Conservation (phyloP, 257 asterid genomes). For the Dorcoceras hygrometricum region DNA sequence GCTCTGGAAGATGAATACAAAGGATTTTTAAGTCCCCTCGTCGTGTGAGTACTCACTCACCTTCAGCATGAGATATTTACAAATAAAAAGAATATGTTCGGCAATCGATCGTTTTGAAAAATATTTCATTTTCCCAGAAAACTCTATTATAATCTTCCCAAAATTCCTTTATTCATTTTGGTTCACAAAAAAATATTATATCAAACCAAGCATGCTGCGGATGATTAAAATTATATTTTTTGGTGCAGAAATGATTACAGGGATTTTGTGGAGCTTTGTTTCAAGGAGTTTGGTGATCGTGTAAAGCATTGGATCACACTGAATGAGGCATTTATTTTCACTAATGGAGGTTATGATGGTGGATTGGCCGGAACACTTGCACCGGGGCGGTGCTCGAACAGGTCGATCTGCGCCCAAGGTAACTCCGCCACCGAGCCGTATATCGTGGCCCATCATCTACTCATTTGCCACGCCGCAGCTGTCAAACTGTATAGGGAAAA, state of each 20-base stretch:
- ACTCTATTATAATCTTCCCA: no score
- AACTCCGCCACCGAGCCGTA: conserved; percentile 41
- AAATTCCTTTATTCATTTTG: no score
- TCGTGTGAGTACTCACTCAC: no score
- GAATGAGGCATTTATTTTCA: conserved; percentile 35
- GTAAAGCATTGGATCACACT: conserved; percentile 41
- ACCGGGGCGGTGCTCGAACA: background rate
- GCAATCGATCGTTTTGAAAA: no score
- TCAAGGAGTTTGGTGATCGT: conserved; percentile 43
- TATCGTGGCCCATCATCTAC: conserved; percentile 41
- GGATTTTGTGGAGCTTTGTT: conserved; percentile 38
- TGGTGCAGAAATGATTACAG: conserved; percentile 30
- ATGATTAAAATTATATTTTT: no score
- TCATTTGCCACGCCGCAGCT: conserved; percentile 45
- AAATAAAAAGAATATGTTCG: no score
- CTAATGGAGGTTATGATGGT: conserved; percentile 11
- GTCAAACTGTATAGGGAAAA: conserved; percentile 35
- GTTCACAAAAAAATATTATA: no score
- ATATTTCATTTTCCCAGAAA: no score
- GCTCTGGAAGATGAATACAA: conserved; percentile 23
- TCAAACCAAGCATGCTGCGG: no score
- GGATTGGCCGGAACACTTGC: background rate
- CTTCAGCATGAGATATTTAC: no score
- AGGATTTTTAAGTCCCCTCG: conserved; percentile 17
- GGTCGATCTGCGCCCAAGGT: background rate